Evolutionary conservation across 2,329 filamentous ascomycete species (phyloP), one percentile per base, ranked within the genome.

Genomic region (Ophiostoma sp.): DNA sequence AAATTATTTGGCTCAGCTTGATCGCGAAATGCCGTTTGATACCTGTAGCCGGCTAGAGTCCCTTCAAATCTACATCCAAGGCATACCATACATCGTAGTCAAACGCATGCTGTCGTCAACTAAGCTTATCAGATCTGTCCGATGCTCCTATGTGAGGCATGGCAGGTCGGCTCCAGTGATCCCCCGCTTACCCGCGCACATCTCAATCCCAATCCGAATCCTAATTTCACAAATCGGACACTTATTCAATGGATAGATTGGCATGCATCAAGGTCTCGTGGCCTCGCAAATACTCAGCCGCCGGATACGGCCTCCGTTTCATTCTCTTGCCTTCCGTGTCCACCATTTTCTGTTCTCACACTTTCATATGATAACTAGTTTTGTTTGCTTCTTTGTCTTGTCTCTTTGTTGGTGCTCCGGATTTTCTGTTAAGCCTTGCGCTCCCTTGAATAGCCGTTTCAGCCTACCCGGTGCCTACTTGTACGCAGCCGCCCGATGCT

Each of bases 141-240:
- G n/a, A 48, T 48, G 13, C 15, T 52, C 48, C 2, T 41, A 57
- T 62, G 57, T 35, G 23, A 62, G 15, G 57, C 57, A 13, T 62
- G 27, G 23, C 52, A 62, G 23, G 13, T 41, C 62, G 62, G 62
- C 62, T 23, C 20, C 8, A 23, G 35, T 65, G 20, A 39, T 41
- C 62, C 31, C 31, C 62, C 62, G 62, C 62, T 65, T 65, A 65
- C 62, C 62, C 62, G 62, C 23, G 23, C 27, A 27, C 52, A 31
- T 35, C 5, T 17, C 27, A 33, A 57, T 57, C 52, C 27, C n/a
- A 15, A 41, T 41, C 39, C 39, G 11, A 41, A 41, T 41, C 10
- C 15, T 1, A 41, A 15, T 31, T 48, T 20, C 44, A 13, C 20
- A 54, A 23, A 10, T n/a, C 20, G n/a, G n/a, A n/a, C 20, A n/a